Conservation (phyloP, 2,329 filamentous ascomycete genomes). For the Trichoderma koningii region DNA sequence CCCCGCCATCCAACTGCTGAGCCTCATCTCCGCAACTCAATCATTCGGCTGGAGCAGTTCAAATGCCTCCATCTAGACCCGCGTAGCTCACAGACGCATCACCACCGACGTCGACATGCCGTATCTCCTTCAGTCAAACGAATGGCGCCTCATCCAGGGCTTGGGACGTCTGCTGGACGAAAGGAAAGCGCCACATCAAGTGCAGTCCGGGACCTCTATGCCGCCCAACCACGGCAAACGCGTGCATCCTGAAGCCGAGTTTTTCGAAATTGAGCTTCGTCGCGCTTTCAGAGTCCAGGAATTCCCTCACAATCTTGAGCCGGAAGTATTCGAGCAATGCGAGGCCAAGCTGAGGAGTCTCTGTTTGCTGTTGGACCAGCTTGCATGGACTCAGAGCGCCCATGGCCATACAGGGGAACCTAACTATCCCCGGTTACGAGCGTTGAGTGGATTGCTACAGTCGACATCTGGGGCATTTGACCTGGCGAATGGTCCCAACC, state of each 20-base stretch:
- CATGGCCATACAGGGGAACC: neutral
- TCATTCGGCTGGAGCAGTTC: neutral
- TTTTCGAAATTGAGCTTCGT: conserved; percentile 9
- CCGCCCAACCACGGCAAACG: neutral
- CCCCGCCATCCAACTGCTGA: neutral
- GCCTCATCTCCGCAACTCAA: neutral
- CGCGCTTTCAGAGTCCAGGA: neutral
- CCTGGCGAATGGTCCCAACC: neutral
- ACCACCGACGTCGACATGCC: neutral
- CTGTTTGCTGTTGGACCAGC: neutral
- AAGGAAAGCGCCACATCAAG: neutral
- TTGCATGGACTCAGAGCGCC: neutral
- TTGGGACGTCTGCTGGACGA: neutral
- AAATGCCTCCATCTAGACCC: neutral
- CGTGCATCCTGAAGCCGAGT: neutral
- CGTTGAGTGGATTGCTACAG: neutral
- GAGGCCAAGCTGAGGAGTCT: neutral
- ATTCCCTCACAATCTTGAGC: neutral
- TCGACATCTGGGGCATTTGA: neutral
- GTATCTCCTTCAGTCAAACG: neutral
- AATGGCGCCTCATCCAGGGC: conserved; percentile 1
- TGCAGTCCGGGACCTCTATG: neutral
- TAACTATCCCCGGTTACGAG: neutral
- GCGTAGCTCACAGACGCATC: neutral
- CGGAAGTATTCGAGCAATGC: neutral